Evolutionary conservation across 176 grass and related monocot species (phyloP).

Genomic region (Cenchrus americanus): DNA sequence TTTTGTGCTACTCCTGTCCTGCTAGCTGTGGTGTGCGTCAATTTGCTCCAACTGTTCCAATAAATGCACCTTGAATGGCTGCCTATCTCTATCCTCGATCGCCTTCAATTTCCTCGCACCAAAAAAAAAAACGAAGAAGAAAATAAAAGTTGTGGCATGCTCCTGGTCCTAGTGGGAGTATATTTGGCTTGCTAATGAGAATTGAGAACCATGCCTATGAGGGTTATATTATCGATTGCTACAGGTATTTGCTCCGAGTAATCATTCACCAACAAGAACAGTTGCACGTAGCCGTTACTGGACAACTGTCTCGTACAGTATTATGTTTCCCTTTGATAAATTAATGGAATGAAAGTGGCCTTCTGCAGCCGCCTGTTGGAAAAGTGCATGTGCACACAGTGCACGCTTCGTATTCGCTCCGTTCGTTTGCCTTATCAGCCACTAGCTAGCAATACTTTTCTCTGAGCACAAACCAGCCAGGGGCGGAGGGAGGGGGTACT

Average conservation of each 20-base stretch:
- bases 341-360: neutral
- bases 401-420: no score
- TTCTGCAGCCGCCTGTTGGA: neutral
- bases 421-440: no score
- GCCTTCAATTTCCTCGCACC: neutral
- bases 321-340: neutral
- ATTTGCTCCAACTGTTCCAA: conserved; percentile 44
- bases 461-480: no score
- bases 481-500: no score
- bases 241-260: neutral
- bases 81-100: neutral
- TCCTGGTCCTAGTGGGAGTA: no score
- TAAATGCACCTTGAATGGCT: conserved; percentile 52
- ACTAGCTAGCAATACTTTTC: no score
- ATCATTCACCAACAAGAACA: conserved; percentile 23
- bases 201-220: neutral
- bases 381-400: neutral
- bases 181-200: neutral
- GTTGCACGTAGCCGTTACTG: conserved; percentile 39
- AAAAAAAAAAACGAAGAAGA: neutral
- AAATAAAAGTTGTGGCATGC: no score
- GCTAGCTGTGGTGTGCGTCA: neutral
- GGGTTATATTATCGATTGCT: conserved; percentile 30
- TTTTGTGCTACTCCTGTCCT: no score
- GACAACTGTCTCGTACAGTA: neutral